Percentiles rank a stretch among this genome's conserved stretches.
phyloP scores from a whole-genome alignment of 208 protist genomes.

The Leishmania mexicana region DNA sequence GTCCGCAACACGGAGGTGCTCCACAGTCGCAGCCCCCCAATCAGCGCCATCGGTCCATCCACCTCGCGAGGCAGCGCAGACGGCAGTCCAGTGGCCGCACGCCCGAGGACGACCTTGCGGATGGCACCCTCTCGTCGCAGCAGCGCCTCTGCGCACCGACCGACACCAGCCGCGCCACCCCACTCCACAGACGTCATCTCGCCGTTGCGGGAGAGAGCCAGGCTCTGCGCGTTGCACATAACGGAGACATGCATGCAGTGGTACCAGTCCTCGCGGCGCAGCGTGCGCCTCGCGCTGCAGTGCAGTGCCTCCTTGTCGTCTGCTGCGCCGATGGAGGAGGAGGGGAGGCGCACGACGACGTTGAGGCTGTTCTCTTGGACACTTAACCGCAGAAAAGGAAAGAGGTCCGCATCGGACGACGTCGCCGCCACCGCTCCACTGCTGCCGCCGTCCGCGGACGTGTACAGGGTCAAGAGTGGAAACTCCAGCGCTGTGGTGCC shows the following conservation, averaged over 20 bases:
- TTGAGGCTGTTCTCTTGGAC: conserved; percentile 20
- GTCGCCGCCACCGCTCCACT: not conserved
- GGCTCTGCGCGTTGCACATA: conserved; percentile 26
- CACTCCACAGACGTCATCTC: conserved; percentile 31
- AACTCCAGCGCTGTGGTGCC: conserved; percentile 19
- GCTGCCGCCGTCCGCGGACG: not conserved
- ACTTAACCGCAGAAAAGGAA: conserved; percentile 32
- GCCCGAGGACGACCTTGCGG: conserved; percentile 24
- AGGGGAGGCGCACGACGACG: conserved; percentile 17
- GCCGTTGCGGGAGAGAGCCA: conserved; percentile 33
- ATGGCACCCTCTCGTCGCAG: conserved; percentile 23
- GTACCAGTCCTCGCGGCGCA: conserved; percentile 40
- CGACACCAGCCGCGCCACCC: conserved; percentile 14
- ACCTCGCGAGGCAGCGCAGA: conserved; percentile 12
- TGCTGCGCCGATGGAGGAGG: not conserved
- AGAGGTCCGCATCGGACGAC: not conserved
- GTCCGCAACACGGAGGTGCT: conserved; percentile 33
- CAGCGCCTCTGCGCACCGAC: conserved; percentile 21
- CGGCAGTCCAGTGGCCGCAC: not conserved
- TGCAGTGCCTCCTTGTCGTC: not conserved
- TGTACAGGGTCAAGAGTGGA: conserved; percentile 31
- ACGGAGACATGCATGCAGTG: conserved; percentile 44
- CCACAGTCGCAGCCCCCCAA: conserved; percentile 30
- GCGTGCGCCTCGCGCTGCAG: conserved; percentile 11
- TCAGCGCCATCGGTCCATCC: conserved; percentile 30